phyloP scores from a whole-genome alignment of 2,329 filamentous ascomycete species.

The Aureobasidium lini region DNA sequence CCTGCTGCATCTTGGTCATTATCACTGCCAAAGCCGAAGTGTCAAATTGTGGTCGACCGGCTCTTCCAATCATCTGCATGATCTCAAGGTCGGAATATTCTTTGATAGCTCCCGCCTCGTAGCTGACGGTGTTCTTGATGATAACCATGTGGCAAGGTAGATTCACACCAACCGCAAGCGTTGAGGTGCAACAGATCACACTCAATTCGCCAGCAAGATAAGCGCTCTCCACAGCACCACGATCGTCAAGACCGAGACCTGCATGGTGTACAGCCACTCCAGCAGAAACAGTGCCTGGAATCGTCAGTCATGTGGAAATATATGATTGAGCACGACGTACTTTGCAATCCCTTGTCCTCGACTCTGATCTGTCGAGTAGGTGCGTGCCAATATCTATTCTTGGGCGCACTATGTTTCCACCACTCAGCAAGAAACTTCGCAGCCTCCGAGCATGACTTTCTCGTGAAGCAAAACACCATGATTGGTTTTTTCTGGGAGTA shows the following conservation, averaged over 20 bases:
- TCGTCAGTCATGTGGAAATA: not conserved
- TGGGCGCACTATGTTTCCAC: constrained; percentile 48
- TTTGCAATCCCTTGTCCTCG: constrained; percentile 52
- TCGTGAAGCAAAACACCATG: constrained; percentile 75
- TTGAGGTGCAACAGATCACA: constrained; percentile 82
- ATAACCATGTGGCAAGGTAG: constrained; percentile 76
- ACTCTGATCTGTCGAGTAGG: constrained; percentile 48
- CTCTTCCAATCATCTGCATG: constrained; percentile 85
- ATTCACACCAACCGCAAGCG: constrained; percentile 75
- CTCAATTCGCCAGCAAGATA: constrained; percentile 66
- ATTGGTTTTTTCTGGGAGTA: constrained; percentile 67
- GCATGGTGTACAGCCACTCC: constrained; percentile 81
- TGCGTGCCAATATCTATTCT: constrained; percentile 55
- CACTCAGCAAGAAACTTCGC: constrained; percentile 59
- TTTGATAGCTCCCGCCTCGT: constrained; percentile 41
- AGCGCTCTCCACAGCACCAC: constrained; percentile 56
- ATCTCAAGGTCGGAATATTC: constrained; percentile 78
- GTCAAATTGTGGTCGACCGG: constrained; percentile 78
- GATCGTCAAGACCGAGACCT: constrained; percentile 59
- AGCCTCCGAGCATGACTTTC: constrained; percentile 61
- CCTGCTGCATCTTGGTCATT: constrained; percentile 62
- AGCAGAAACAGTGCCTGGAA: constrained; percentile 37
- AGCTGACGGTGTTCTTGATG: constrained; percentile 69
- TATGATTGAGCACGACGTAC: constrained; percentile 30
- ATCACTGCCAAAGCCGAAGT: constrained; percentile 69